Conservation (phyloP, 1,139 yeast species). For the Arxiozyma slooffiae region DNA sequence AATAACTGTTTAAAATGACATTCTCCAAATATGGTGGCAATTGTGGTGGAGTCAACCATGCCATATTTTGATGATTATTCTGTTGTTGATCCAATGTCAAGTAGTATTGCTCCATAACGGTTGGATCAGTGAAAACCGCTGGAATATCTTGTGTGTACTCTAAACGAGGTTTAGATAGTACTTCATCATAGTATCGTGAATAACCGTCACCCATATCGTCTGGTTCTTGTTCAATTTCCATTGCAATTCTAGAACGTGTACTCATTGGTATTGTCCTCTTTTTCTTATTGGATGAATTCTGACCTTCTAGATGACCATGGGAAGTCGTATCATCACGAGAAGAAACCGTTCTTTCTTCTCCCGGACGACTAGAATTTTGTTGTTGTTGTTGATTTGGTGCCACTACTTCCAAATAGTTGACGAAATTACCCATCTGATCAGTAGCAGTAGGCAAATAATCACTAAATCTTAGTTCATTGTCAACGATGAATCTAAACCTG, state of each 20-base stretch:
- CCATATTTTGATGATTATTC: slow-evolving; percentile 49
- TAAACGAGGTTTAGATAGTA: slow-evolving; percentile 20
- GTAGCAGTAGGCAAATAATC: slow-evolving; percentile 94
- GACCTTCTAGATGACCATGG: slow-evolving; percentile 12
- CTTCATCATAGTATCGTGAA: slow-evolving; percentile 61
- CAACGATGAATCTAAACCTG: slow-evolving; percentile 85
- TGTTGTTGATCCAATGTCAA: slow-evolving; percentile 64
- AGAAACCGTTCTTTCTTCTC: background rate
- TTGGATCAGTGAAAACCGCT: slow-evolving; percentile 77
- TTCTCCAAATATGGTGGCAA: slow-evolving; percentile 92
- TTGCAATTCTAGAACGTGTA: slow-evolving; percentile 30
- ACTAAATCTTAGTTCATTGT: slow-evolving; percentile 84
- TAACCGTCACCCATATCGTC: slow-evolving; percentile 76
- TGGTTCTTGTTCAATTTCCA: slow-evolving; percentile 31
- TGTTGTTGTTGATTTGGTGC: slow-evolving; percentile 32
- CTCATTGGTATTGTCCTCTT: slow-evolving; percentile 21
- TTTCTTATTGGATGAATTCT: slow-evolving; percentile 16
- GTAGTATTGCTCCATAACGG: slow-evolving; percentile 71
- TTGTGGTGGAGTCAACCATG: slow-evolving; percentile 87
- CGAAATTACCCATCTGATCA: slow-evolving; percentile 94
- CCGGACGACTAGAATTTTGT: slow-evolving; percentile 12
- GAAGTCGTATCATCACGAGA: background rate
- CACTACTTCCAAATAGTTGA: slow-evolving; percentile 76
- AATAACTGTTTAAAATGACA: slow-evolving; percentile 75
- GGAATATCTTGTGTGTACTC: slow-evolving; percentile 51